Percentiles rank a stretch among this genome's conserved stretches.
phyloP scores from a whole-genome alignment of 2,329 filamentous ascomycete genomes.

The Pyrenophora teres region DNA sequence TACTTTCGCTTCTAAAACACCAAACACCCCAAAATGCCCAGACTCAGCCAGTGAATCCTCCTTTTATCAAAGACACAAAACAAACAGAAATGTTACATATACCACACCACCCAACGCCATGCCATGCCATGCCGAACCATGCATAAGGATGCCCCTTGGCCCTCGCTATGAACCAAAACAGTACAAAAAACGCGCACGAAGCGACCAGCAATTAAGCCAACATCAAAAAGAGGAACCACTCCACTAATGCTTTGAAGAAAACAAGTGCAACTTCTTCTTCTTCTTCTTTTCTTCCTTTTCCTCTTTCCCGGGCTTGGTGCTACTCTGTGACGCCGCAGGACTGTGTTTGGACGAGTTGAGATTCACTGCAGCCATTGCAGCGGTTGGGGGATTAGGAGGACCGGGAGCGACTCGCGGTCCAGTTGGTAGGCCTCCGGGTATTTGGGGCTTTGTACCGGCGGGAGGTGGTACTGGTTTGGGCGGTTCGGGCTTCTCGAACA shows the following conservation, averaged over 20 bases:
- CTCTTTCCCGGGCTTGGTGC: conserved; percentile 28
- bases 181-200: conserved; percentile 13
- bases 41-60: no score
- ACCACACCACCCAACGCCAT: conserved; percentile 1
- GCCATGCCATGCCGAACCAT: conserved; percentile 8
- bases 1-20: no score
- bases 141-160: conserved; percentile 7
- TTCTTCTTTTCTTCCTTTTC: conserved; percentile 47
- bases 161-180: conserved; percentile 18
- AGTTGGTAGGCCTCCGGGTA: conserved; percentile 37
- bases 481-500: conserved; percentile 74
- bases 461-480: conserved; percentile 60
- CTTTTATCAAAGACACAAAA: not conserved
- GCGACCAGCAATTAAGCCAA: conserved; percentile 7
- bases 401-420: conserved; percentile 30
- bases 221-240: conserved; percentile 1
- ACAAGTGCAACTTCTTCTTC: conserved; percentile 64
- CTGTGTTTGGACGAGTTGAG: conserved; percentile 32
- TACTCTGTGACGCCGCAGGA: conserved; percentile 21
- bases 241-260: conserved; percentile 45
- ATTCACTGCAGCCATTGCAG: conserved; percentile 40
- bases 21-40: no score
- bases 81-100: not conserved
- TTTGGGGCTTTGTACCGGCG: conserved; percentile 47
- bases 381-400: conserved; percentile 39